These are phyloP conservation scores for Sorghum bicolor DNA, from an alignment of 176 grass and related monocot genomes.

Conservation along the genomic window Sorghum_bicolor_NCBIv3 NC_012872.2:52632501-52633000, in stretches of 20 bases:
- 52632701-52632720: constrained; percentile 34
- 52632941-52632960: neutral
- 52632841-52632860: neutral
- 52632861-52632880: neutral
- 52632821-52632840: neutral
- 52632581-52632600: neutral
- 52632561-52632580: constrained; percentile 11
- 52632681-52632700: constrained; percentile 87
- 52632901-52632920: neutral
- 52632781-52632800: neutral
- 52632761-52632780: constrained; percentile 7
- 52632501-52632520: neutral
- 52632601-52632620: constrained; percentile 13
- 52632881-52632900: neutral
- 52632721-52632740: neutral
- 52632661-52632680: constrained; percentile 78
- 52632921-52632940: neutral
- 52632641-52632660: constrained; percentile 74
- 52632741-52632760: constrained; percentile 8
- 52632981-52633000: constrained; percentile 9
- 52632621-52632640: constrained; percentile 24
- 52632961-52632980: neutral
- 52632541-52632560: neutral
- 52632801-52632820: constrained; percentile 17
- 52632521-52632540: constrained; percentile 1